Evolutionary conservation across 169 alveolate species (phyloP), one percentile per base, ranked within the genome.

Genomic region (Plasmodium relictum): DNA sequence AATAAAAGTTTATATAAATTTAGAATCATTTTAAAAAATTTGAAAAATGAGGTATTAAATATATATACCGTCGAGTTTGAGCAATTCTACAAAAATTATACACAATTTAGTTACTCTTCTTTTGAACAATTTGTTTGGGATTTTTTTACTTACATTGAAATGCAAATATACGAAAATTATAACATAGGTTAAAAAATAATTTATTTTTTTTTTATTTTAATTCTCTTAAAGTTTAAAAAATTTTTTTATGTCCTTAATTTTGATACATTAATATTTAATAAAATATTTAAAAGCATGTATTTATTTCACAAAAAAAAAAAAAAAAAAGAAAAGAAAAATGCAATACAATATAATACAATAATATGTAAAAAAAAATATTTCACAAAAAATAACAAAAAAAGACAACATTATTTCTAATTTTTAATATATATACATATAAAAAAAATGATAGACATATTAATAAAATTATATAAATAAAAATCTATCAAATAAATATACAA

Each of bases 111-210:
- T 31, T 80, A 80, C 45, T 44, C 66, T n/a, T 56, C 90, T 61
- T 66, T 80, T 20, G 90, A 80, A 59, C 62, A 80, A 18, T 72
- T 80, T 45, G 72, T 68, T 22, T 80, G 90, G 90, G 90, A 80
- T 42, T 72, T 65, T 44, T 80, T 80, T 72, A 80, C 90, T 20
- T 80, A 68, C 45, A 48, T 69, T 26, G 90, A 80, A 72, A 62
- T 80, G 90, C 80, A 69, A 63, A 52, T 80, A 44, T 52, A 48
- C 41, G 90, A 80, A 50, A 24, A 58, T 16, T 66, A 68, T 68
- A 39, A 59, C 26, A 41, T 44, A 68, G 90, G 90, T 80, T 37
- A 37, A 41, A 24, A 63, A 41, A 12, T 37, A 22, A 31, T 31
- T 2, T 31, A 31, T 31, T 31, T 31, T 31, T 31, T 31, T 2